A percentile compares a stretch with the other conserved stretches of the same genome.
phyloP scores from a whole-genome alignment of 306 rosid species.

The Hippophae rhamnoides region DNA sequence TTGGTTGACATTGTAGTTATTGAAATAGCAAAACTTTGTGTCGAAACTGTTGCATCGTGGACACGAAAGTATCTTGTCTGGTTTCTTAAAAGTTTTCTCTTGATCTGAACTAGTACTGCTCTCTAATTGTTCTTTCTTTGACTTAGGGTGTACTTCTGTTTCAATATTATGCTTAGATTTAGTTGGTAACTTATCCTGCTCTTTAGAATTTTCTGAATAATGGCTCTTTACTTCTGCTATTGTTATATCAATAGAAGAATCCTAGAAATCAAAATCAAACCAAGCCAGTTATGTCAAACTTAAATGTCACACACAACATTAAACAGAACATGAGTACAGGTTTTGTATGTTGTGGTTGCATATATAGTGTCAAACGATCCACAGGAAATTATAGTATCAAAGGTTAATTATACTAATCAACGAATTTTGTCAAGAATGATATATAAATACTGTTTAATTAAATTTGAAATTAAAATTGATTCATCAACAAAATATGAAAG shows the following conservation, averaged over 20 bases:
- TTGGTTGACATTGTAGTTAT: slow-evolving; percentile 70
- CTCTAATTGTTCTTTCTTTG: slow-evolving; percentile 19
- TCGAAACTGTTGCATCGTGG: slow-evolving; percentile 64
- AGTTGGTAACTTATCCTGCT: slow-evolving; percentile 18
- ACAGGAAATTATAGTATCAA: too few relatives aligned
- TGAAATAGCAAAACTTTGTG: slow-evolving; percentile 72
- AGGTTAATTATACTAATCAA: too few relatives aligned
- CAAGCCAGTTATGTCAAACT: slow-evolving; percentile 6
- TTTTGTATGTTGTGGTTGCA: too few relatives aligned
- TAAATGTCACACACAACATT: too few relatives aligned
- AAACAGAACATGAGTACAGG: too few relatives aligned
- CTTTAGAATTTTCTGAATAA: slow-evolving; percentile 24
- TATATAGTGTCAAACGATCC: too few relatives aligned
- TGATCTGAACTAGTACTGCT: slow-evolving; percentile 20
- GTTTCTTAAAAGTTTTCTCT: slow-evolving; percentile 52
- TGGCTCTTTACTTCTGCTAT: slow-evolving; percentile 18
- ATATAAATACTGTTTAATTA: too few relatives aligned
- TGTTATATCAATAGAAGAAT: slow-evolving; percentile 24
- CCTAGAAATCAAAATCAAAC: slow-evolving; percentile 27
- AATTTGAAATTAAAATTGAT: too few relatives aligned
- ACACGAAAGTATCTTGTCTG: slow-evolving; percentile 63
- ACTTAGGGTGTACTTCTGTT: slow-evolving; percentile 7
- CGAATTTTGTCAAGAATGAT: too few relatives aligned
- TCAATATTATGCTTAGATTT: slow-evolving; percentile 7
- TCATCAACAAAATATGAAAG: too few relatives aligned